These are phyloP conservation scores for Houttuynia cordata DNA, from an alignment of 164 flowering plant species.

Conservation along the genomic window DNA sequence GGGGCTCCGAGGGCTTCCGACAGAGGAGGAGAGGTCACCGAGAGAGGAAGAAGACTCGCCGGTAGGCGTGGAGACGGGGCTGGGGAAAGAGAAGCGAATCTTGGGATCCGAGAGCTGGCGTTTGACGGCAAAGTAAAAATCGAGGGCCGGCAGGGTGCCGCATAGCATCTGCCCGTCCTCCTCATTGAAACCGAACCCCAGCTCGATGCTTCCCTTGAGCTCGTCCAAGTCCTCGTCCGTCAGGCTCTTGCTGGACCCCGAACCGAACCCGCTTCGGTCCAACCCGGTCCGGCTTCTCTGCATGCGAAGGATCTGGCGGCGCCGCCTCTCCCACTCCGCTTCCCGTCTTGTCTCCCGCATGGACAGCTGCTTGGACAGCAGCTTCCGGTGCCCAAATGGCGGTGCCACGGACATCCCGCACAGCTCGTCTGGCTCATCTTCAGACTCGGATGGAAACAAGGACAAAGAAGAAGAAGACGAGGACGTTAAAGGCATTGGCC, in stretches of 20 bases:
- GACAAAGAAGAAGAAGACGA: background rate
- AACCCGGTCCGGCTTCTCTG: constrained; percentile 5
- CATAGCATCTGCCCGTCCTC: constrained; percentile 54
- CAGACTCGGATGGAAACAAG: background rate
- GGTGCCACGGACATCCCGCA: background rate
- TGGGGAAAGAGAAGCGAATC: constrained; percentile 11
- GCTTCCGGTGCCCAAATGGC: constrained; percentile 11
- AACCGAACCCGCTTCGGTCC: constrained; percentile 3
- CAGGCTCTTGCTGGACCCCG: constrained; percentile 17
- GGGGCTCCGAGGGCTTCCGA: constrained; percentile 44
- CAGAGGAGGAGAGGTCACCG: constrained; percentile 21
- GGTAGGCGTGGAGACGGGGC: constrained; percentile 13
- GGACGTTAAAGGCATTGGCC: no score
- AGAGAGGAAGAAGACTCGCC: constrained; percentile 28
- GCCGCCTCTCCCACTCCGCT: constrained; percentile 74
- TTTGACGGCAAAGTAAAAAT: constrained; percentile 73
- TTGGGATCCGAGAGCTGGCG: constrained; percentile 34
- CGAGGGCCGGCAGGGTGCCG: constrained; percentile 76
- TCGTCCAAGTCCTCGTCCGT: constrained; percentile 82
- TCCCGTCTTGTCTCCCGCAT: constrained; percentile 62
- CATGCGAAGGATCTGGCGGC: constrained; percentile 33
- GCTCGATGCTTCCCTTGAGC: constrained; percentile 77
- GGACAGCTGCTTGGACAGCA: constrained; percentile 64
- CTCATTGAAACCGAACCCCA: constrained; percentile 80
- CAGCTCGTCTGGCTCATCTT: background rate